Percentiles rank a stretch among this genome's conserved stretches.
phyloP scores from a whole-genome alignment of 2,329 filamentous ascomycete species.

The Trichoderma oligosporum region DNA sequence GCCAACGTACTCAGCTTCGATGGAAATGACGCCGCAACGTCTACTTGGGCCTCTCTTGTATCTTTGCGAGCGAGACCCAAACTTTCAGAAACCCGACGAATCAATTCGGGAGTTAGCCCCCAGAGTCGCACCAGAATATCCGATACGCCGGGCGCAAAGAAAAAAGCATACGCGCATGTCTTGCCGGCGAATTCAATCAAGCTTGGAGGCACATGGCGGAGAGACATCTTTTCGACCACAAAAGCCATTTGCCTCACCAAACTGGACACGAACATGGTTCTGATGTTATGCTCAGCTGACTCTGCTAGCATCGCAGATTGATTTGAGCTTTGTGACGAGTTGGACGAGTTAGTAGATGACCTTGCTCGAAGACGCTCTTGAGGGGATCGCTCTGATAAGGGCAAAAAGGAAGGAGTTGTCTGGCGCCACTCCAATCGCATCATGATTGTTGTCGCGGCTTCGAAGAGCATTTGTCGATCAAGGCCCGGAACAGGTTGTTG shows the following conservation, averaged over 20 bases:
- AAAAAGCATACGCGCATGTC: constrained; percentile 88
- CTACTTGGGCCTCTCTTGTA: constrained; percentile 53
- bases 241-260: constrained; percentile 78
- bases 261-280: constrained; percentile 81
- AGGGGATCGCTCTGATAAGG: constrained; percentile 54
- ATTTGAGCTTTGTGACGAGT: constrained; percentile 65
- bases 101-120: constrained; percentile 63
- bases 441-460: constrained; percentile 79
- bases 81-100: constrained; percentile 69
- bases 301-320: constrained; percentile 51
- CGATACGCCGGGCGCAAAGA: constrained; percentile 82
- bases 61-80: constrained; percentile 59
- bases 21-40: constrained; percentile 68
- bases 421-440: constrained; percentile 82
- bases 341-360: constrained; percentile 49
- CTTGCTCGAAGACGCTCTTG: constrained; percentile 44
- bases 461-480: constrained; percentile 77
- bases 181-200: constrained; percentile 85
- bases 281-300: constrained; percentile 82
- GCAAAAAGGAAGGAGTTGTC: constrained; percentile 63
- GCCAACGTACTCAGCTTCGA: constrained; percentile 55
- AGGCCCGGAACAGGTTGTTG: constrained; percentile 73
- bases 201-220: constrained; percentile 62
- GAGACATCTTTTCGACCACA: constrained; percentile 84
- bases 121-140: constrained; percentile 81